Percentiles rank a stretch among this genome's conserved stretches.
These are phyloP conservation scores for Seminavis robusta DNA, from an alignment of 108 stramenopile genomes.

Conservation along the genomic window DNA sequence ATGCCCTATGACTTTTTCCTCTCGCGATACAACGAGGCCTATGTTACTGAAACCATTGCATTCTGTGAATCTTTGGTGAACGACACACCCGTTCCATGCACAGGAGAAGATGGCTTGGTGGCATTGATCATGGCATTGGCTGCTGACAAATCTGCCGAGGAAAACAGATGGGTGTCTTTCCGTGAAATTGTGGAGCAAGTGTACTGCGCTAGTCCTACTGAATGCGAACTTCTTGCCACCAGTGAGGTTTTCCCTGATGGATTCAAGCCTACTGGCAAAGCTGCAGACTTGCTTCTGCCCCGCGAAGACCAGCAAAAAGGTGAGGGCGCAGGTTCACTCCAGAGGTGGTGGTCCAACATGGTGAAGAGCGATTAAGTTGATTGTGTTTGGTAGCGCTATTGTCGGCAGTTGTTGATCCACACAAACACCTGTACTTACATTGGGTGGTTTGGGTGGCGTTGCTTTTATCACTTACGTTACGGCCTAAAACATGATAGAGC, in stretches of 20 bases:
- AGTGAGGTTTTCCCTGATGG: slow-evolving; percentile 63
- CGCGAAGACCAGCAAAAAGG: slow-evolving; percentile 46
- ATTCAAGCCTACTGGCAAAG: slow-evolving; percentile 59
- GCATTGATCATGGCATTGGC: slow-evolving; percentile 95
- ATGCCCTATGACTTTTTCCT: slow-evolving; percentile 98
- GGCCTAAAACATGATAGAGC: too few species aligned
- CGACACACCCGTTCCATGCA: slow-evolving; percentile 90
- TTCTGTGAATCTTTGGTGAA: slow-evolving; percentile 93
- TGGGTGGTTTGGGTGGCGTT: too few species aligned
- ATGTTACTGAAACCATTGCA: slow-evolving; percentile 87
- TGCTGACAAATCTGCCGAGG: slow-evolving; percentile 85
- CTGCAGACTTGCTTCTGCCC: slow-evolving; percentile 59
- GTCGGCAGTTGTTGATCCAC: too few species aligned
- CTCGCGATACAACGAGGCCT: slow-evolving; percentile 93
- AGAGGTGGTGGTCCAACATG: too few species aligned
- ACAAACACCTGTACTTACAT: too few species aligned
- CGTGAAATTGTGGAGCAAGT: slow-evolving; percentile 74
- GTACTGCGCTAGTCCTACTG: slow-evolving; percentile 59
- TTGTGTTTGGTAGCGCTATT: too few species aligned
- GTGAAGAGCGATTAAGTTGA: too few species aligned
- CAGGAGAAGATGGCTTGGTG: slow-evolving; percentile 93
- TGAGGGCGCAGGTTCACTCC: too few species aligned
- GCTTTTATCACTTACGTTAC: too few species aligned
- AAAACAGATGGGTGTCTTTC: slow-evolving; percentile 85
- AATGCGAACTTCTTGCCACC: slow-evolving; percentile 58